Base-by-base conservation (phyloP, 1,284 basidiomycete genomes). In the Ustilago hordei region DNA sequence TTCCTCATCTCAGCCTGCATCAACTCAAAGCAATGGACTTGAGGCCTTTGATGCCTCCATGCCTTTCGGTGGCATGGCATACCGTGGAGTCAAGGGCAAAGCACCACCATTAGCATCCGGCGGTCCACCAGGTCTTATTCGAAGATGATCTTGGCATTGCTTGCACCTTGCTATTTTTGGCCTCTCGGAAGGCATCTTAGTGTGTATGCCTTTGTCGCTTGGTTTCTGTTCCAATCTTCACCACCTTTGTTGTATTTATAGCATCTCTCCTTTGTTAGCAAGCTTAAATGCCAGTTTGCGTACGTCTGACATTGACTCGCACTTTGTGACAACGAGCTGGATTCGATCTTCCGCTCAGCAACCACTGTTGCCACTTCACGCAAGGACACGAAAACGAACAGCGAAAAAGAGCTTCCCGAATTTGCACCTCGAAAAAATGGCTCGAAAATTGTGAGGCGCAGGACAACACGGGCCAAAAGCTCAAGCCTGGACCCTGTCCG, bases 31-130 rank as follows among this genome's bases (percentile, higher is more conserved):
- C 56, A 57, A 39, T 35, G 67, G 34, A 15, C 7, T 55, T 9
- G 55, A 38, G 38, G 23, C 54, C 1, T 69, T 52, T 57, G 57
- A 76, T 19, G 41, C 69, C 3, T 63, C 69, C 19, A 8, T 69
- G 45, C 66, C 70, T 13, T 66, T 69, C 31, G 70, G 69, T 7
- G 75, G 75, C n/a, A 67, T 73, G 66, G 75, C 75, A 0, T 77
- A 77, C n/a, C 67, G 62, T 8, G 75, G 75, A 13, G 32, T 70
- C 52, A 68, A 72, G 38, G 75, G 75, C 36, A 77, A 64, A 32
- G 75, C 75, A 8, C 75, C 75, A 12, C 75, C 75, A 23, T 60
- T 77, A 8, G 31, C 34, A 12, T 64, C 69, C 17, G 75, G 66
- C 19, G 66, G 63, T n/a, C 63, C 60, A 9, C 66, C 69, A 8